A percentile compares a stretch with the other conserved stretches of the same genome.
phyloP scores from a whole-genome alignment of 139 green algal species.

The Nannochloris sp. region DNA sequence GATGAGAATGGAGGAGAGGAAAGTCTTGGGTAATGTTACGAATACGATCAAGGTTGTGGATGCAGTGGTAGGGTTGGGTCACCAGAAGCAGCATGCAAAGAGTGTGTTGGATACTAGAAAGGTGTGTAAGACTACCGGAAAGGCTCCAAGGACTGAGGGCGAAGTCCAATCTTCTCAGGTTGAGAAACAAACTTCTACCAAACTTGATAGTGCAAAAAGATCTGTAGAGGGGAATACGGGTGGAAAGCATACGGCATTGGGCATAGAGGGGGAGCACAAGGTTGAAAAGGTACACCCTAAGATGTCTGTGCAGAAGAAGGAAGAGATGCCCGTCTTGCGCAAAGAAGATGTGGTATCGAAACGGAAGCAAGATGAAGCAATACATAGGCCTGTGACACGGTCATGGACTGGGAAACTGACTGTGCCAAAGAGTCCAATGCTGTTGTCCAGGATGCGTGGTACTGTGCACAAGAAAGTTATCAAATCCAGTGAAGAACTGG shows the following conservation, averaged over 20 bases:
- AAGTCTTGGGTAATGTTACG: too few relatives aligned
- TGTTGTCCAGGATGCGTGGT: slow-evolving; percentile 10
- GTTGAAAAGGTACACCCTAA: too few relatives aligned
- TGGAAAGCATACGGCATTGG: too few relatives aligned
- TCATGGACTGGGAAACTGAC: background rate
- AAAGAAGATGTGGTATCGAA: background rate
- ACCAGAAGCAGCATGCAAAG: slow-evolving; percentile 1
- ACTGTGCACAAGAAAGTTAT: background rate
- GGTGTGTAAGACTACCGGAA: background rate
- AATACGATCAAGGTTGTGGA: too few relatives aligned
- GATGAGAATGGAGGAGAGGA: too few relatives aligned
- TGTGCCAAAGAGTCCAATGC: slow-evolving; percentile 6
- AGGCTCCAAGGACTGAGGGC: too few relatives aligned
- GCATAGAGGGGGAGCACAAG: too few relatives aligned
- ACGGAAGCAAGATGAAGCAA: background rate
- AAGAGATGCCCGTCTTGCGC: background rate
- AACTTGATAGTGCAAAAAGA: background rate
- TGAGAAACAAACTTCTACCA: too few relatives aligned
- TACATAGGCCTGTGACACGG: background rate
- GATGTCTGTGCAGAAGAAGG: too few relatives aligned
- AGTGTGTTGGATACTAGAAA: background rate
- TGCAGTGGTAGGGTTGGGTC: too few relatives aligned
- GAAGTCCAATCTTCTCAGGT: too few relatives aligned
- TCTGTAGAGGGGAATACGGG: too few relatives aligned
- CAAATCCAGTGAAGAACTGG: slow-evolving; percentile 48